Percentiles rank a stretch among this genome's conserved stretches.
Evolutionary conservation across 192 early-diverging fungal species (phyloP).

Genomic region (Neocallimastix lanati): DNA sequence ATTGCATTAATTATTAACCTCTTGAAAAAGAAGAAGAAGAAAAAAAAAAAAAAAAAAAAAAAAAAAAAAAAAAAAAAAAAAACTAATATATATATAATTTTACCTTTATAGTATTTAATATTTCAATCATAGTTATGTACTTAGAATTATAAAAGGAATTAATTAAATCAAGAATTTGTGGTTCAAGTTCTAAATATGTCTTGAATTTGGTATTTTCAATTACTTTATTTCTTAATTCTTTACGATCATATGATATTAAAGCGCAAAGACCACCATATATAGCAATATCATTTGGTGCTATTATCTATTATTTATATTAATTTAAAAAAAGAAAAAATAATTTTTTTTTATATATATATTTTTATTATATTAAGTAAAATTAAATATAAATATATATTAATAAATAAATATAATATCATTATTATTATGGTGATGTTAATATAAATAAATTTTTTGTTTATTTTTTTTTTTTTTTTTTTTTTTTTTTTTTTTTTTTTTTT

Average conservation of each 20-base stretch:
- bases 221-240: slow-evolving; percentile 46
- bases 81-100: no score
- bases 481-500: slow-evolving; percentile 7
- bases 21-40: no score
- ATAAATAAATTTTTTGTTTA: no score
- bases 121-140: slow-evolving; percentile 43
- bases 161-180: slow-evolving; percentile 52
- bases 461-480: no score
- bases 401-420: no score
- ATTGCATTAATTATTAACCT: no score
- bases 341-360: no score
- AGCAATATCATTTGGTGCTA: slow-evolving; percentile 67
- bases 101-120: slow-evolving; percentile 52
- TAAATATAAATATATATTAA: background rate
- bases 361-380: slow-evolving; percentile 1
- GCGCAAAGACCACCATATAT: slow-evolving; percentile 61
- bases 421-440: no score
- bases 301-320: slow-evolving; percentile 10
- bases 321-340: no score
- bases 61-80: no score
- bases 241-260: slow-evolving; percentile 52
- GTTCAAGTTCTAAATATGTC: slow-evolving; percentile 66
- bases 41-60: no score
- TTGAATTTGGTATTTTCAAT: slow-evolving; percentile 57
- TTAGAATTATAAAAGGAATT: slow-evolving; percentile 56